phyloP scores from a whole-genome alignment of 2,329 filamentous ascomycete species.

The Xylaria sp. region DNA sequence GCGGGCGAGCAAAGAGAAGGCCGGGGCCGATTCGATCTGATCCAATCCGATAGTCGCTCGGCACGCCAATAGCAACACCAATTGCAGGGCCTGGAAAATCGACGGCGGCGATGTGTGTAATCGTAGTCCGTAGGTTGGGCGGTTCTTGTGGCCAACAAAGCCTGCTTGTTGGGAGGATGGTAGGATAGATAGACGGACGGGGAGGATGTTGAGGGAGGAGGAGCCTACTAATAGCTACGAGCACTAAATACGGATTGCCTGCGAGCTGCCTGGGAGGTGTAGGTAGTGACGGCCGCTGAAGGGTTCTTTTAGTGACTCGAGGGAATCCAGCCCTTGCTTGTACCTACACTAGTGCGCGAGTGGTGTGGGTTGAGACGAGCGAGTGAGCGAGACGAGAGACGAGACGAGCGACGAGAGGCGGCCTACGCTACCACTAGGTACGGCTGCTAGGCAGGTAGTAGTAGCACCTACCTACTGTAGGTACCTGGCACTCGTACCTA shows the following conservation, averaged over 20 bases:
- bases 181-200: neutral
- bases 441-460: neutral
- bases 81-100: neutral
- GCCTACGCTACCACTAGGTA: no score
- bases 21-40: neutral
- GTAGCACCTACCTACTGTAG: neutral
- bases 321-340: neutral
- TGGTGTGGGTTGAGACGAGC: neutral
- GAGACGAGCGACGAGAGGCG: no score
- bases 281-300: neutral
- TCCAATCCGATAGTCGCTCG: neutral
- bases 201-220: neutral
- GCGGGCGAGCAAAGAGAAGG: neutral
- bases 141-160: neutral
- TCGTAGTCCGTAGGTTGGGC: neutral
- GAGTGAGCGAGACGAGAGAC: neutral
- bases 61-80: neutral
- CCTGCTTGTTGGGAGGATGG: neutral
- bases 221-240: slow-evolving; percentile 5
- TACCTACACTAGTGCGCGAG: neutral
- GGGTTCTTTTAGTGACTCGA: no score
- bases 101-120: neutral
- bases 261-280: neutral
- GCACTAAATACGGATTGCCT: neutral
- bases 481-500: neutral